These are phyloP conservation scores for Exserohilum turcica DNA, from an alignment of 2,329 filamentous ascomycete genomes.

Conservation along the genomic window DNA sequence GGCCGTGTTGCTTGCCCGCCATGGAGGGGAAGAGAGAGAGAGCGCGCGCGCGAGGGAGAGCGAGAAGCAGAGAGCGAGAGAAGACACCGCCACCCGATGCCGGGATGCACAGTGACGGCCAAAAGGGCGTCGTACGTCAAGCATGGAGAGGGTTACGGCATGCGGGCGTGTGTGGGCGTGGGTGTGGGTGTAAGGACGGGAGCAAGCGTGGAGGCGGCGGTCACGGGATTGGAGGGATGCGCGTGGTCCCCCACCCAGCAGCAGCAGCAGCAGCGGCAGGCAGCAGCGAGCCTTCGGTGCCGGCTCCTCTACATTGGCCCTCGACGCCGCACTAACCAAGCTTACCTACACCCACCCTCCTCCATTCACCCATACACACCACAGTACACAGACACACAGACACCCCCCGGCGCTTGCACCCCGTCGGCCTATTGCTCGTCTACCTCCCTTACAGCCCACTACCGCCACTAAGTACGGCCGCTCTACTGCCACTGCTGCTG, in stretches of 20 bases:
- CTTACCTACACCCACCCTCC: no score
- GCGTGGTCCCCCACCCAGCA: conserved; percentile 4
- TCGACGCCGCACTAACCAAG: no score
- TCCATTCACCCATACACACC: not conserved
- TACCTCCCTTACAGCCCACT: no score
- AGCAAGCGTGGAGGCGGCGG: conserved; percentile 4
- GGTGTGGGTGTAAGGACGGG: conserved; percentile 6
- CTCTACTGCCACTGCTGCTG: no score
- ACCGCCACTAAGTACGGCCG: no score
- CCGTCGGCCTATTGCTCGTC: not conserved
- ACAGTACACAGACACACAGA: not conserved
- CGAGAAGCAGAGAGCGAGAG: not conserved
- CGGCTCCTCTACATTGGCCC: conserved; percentile 18
- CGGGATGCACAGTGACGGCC: conserved; percentile 3
- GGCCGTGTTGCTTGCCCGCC: no score
- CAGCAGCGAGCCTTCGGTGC: conserved; percentile 2
- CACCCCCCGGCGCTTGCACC: conserved; percentile 8
- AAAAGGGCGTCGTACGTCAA: not conserved
- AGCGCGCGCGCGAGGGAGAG: no score
- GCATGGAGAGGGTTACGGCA: not conserved
- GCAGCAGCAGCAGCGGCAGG: conserved; percentile 3
- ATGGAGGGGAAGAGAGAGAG: no score
- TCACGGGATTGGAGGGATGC: conserved; percentile 14
- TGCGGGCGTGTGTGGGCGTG: no score
- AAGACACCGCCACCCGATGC: conserved; percentile 15